Evolutionary conservation across 305 asterid genomes (phyloP).

Genomic region (Fraxinus ornus): DNA sequence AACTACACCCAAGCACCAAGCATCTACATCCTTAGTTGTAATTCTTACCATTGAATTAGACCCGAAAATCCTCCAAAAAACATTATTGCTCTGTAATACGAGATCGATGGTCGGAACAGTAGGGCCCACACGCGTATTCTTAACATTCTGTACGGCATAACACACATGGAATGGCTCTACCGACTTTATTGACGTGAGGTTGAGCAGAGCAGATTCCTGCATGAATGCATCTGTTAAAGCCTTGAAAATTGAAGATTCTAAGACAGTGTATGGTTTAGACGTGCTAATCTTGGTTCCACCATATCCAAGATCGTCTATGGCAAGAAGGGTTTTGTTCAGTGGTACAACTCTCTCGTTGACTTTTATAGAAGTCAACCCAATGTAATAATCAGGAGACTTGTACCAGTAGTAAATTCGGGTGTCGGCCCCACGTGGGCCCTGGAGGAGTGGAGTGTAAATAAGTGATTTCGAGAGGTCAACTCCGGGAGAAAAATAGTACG

Average conservation of each 20-base stretch:
- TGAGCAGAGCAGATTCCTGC: constrained; percentile 30
- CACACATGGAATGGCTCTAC: constrained; percentile 37
- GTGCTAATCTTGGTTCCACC: constrained; percentile 60
- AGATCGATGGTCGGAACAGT: constrained; percentile 37
- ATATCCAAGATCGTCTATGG: constrained; percentile 33
- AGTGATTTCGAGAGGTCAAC: constrained; percentile 23
- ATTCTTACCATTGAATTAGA: constrained; percentile 38
- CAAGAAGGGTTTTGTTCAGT: constrained; percentile 31
- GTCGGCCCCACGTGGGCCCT: constrained; percentile 17
- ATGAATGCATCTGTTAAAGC: constrained; percentile 33
- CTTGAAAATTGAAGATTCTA: constrained; percentile 33
- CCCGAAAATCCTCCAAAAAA: constrained; percentile 35
- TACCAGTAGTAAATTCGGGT: constrained; percentile 14
- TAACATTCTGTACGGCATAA: constrained; percentile 20
- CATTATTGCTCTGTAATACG: constrained; percentile 20
- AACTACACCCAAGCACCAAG: constrained; percentile 32
- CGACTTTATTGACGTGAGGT: constrained; percentile 27
- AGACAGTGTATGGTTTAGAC: constrained; percentile 28
- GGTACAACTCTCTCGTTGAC: constrained; percentile 31
- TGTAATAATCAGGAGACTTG: constrained; percentile 45
- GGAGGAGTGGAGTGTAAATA: constrained; percentile 29
- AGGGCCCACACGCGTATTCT: constrained; percentile 25
- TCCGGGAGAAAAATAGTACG: constrained; percentile 24
- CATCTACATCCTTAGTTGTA: neutral
- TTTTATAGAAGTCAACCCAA: constrained; percentile 38